Base-by-base conservation (phyloP, 805 yeast genomes). In the Starmerella tilneyi region DNA sequence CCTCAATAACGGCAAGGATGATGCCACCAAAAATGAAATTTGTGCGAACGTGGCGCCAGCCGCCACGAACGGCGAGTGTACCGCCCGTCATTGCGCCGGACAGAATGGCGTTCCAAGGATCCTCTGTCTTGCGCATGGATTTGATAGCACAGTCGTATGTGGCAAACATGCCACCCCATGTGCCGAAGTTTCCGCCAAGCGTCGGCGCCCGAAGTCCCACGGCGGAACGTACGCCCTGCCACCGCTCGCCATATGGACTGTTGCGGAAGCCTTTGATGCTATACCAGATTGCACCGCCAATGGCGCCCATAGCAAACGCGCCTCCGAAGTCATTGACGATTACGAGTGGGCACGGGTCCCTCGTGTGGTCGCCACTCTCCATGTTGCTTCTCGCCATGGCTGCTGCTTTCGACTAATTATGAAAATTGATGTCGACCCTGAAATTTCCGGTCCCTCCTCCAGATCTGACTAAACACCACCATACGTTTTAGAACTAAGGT, bases 31-130 rank as follows among this genome's bases (percentile, higher is more conserved):
- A 83, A 57, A 92, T 86, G 57, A 97, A 97, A 50, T 94, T 82
- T 66, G 86, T 89, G 69, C 96, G 76, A 42, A 94, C 83, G 65
- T 89, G 96, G 70, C 78, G 84, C 88, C 95, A 85, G 44, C 98
- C 98, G 61, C 98, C 98, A 78, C 98, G 85, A 56, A 92, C 78
- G 50, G 97, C 98, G 57, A 92, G 72, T 19, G 97, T 80, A 58
- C 98, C 98, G 74, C 98, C 98, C 36, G 94, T 88, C 71, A 84
- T 84, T 63, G 92, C 86, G 47, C 98, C 98, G 27, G 97, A 96
- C 61, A 89, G 80, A 62, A 92, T 88, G 54, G 96, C 96, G 64
- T 92, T 92, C 84, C 94, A 84, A 6, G 97, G 95, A 65, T 92
- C 98, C 66, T 92, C 98, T 72, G 96, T 84, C 67, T 85, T 83